Evolutionary conservation across 75 land plant species (phyloP).

Genomic region (Ceratopteris richardii): DNA sequence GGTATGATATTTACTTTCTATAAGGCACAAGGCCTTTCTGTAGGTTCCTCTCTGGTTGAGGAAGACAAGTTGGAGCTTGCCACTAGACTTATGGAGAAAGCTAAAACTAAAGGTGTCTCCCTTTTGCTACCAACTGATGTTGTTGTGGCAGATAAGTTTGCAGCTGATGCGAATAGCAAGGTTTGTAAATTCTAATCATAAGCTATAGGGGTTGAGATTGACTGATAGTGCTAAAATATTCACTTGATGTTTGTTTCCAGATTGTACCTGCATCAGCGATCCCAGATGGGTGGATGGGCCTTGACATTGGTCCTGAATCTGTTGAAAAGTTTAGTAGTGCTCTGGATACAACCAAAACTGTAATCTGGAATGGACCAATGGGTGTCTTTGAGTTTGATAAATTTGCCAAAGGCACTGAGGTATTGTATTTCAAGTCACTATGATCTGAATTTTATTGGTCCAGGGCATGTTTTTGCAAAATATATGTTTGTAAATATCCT

Average conservation of each 20-base stretch:
- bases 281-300: constrained; percentile 90
- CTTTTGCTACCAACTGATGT: constrained; percentile 64
- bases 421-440: no score
- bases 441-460: no score
- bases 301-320: constrained; percentile 84
- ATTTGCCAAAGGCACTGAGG: constrained; percentile 77
- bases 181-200: constrained; percentile 10
- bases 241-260: constrained; percentile 20
- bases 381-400: constrained; percentile 85
- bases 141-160: constrained; percentile 63
- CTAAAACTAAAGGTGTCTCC: constrained; percentile 52
- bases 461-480: no score
- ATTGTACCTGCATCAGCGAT: constrained; percentile 51
- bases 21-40: constrained; percentile 57
- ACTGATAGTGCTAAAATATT: neutral
- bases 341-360: constrained; percentile 70
- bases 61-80: constrained; percentile 74
- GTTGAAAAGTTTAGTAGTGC: constrained; percentile 66
- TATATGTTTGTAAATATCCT: no score
- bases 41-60: constrained; percentile 66
- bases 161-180: constrained; percentile 66
- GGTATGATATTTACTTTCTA: constrained; percentile 76
- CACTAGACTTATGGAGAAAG: constrained; percentile 38
- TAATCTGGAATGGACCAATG: constrained; percentile 93
- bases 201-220: neutral